phyloP scores from a whole-genome alignment of 148 eudicot genomes.

The Arctostaphylos glauca region DNA sequence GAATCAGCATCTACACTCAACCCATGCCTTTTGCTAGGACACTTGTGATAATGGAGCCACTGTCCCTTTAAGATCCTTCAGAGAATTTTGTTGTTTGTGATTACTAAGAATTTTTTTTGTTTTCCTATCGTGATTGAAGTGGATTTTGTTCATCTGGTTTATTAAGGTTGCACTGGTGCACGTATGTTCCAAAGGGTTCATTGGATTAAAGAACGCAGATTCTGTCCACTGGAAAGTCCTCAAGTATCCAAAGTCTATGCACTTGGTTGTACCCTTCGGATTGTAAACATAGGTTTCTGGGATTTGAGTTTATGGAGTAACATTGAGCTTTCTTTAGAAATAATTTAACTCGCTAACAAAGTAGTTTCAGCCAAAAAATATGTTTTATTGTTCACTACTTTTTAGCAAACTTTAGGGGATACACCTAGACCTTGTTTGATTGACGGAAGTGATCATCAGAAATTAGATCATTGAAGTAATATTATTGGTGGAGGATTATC shows the following conservation, averaged over 20 bases:
- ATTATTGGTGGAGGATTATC: too few relatives aligned
- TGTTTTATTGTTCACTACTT: too few relatives aligned
- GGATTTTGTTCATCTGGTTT: background rate
- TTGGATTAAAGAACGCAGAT: background rate
- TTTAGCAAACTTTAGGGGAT: too few relatives aligned
- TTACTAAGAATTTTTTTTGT: background rate
- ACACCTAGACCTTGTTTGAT: too few relatives aligned
- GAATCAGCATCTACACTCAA: background rate
- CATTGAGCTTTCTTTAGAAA: too few relatives aligned
- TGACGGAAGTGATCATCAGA: too few relatives aligned
- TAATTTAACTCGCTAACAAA: too few relatives aligned
- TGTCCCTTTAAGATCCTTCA: background rate
- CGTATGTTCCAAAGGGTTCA: background rate
- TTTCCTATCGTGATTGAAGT: background rate
- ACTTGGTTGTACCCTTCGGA: background rate
- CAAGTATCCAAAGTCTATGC: background rate
- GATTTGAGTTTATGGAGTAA: background rate
- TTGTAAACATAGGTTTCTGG: background rate
- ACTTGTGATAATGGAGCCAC: background rate
- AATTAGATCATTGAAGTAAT: too few relatives aligned
- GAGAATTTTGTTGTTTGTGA: background rate
- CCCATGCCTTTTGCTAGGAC: background rate
- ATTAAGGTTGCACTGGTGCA: background rate
- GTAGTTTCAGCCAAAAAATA: too few relatives aligned
- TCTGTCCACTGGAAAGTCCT: background rate